Evolutionary conservation across 169 alveolate species (phyloP).

Genomic region (Plasmodium coatneyi): DNA sequence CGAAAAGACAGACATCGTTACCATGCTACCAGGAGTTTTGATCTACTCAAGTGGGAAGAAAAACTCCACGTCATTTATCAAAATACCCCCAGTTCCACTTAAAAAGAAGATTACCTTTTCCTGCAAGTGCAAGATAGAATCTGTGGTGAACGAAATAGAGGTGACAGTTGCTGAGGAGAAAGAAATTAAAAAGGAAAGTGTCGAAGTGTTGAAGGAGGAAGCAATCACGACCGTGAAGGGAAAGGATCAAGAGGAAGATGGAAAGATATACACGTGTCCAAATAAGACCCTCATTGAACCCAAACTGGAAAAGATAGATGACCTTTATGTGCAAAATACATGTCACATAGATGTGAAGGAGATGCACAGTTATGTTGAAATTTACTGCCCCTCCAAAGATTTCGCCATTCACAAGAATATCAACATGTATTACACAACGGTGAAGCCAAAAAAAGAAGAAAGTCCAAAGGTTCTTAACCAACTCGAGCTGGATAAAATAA

Average conservation of each 20-base stretch:
- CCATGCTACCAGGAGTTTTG: not conserved
- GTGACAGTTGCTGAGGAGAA: not conserved
- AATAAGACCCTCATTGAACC: conserved; percentile 12
- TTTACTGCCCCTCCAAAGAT: conserved; percentile 41
- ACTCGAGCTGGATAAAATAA: not conserved
- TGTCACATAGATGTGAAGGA: conserved; percentile 17
- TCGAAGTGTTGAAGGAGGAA: not conserved
- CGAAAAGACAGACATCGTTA: not conserved
- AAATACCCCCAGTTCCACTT: not conserved
- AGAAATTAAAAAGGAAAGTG: not conserved
- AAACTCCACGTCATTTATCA: conserved; percentile 1
- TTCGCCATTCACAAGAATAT: conserved; percentile 4
- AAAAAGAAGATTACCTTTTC: not conserved
- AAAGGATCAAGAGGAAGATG: not conserved
- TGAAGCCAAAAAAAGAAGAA: conserved; percentile 5
- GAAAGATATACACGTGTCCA: conserved; percentile 6
- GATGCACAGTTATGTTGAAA: conserved; percentile 5
- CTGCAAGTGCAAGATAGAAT: conserved; percentile 11
- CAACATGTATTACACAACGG: not conserved
- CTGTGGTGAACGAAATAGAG: not conserved
- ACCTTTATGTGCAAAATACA: not conserved
- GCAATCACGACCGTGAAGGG: not conserved
- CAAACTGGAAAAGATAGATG: not conserved
- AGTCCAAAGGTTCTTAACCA: not conserved
- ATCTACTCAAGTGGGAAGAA: not conserved